Base-by-base conservation (phyloP, 2,329 filamentous ascomycete species). In the Periconia digitata region DNA sequence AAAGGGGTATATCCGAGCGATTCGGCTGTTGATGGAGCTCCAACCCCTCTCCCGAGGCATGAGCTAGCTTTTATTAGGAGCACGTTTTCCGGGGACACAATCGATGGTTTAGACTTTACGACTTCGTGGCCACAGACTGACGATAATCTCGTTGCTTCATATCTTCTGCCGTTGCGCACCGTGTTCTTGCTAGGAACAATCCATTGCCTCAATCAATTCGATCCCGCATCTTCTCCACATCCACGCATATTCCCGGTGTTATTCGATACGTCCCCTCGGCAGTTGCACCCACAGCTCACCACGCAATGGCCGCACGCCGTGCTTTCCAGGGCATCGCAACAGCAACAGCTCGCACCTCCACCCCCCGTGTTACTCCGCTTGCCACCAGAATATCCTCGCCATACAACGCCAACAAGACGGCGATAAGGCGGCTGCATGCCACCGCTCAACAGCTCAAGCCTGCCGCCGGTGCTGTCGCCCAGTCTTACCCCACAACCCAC, bases 401-500 rank as follows among this genome's bases (percentile, higher is more conserved):
- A 34, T 58, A 60, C 43, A 64, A 58, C 48, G 63, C 64, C 34
- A 72, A 59, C 62, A 71, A 71, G 52, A 70, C 69, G 18, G 75
- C 75, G 34, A 64, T 71, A 20, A 63, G 76, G 49, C 70, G 75
- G 53, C 68, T 85, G 35, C 80, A 85, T 66, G 79, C 78, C 43
- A 84, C 82, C 6, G 75, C 77, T 8, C 71, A 74, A 47, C 80
- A 82, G 48, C 69, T 82, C 32, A 70, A 67, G 54, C 70, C 74
- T 49, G 75, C 74, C 41, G 72, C 77, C 45, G 77, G 79, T 13
- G 76, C 77, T 35, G 74, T 76, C 34, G 76, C 77, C n/a, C 73
- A 77, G 44, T 73, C 77, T 49, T 92, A 86, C 71, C 87, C 86
- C 21, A 86, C 78, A 46, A 84, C 79, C 18, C 89, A 94, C 75